These are phyloP conservation scores for Lactarius deliciosus DNA, from an alignment of 768 basidiomycete species.

Conservation along the genomic window DNA sequence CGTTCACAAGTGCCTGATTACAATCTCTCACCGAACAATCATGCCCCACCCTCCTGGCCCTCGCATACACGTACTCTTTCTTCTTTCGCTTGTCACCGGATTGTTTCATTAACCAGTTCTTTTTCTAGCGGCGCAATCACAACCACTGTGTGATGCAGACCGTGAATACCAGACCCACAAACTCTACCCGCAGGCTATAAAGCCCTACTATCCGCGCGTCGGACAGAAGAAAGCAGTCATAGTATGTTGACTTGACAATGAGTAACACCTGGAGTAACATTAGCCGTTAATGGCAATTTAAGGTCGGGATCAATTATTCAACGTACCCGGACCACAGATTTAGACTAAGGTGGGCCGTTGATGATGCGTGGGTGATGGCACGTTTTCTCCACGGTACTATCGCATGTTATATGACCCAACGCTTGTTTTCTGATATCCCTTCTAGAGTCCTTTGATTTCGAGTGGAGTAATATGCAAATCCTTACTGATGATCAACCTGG, in stretches of 20 bases:
- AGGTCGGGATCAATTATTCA: conserved; percentile 17
- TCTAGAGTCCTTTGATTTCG: background rate
- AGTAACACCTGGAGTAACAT: too few relatives aligned
- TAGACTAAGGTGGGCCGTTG: background rate
- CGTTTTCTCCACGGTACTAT: background rate
- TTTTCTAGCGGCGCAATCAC: background rate
- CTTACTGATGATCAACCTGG: background rate
- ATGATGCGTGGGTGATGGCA: background rate
- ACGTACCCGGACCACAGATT: too few relatives aligned
- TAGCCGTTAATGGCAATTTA: too few relatives aligned
- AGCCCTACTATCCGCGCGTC: too few relatives aligned
- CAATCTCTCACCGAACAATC: background rate
- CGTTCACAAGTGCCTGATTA: background rate
- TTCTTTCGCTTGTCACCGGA: background rate
- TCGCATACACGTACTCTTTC: background rate
- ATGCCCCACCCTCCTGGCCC: background rate
- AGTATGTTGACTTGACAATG: too few relatives aligned
- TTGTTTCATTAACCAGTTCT: background rate
- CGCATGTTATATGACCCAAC: background rate
- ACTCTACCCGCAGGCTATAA: too few relatives aligned
- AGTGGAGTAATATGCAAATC: background rate
- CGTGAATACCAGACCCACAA: too few relatives aligned
- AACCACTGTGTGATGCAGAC: too few relatives aligned
- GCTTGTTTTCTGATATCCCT: background rate
- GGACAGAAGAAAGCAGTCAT: background rate